Evolutionary conservation across 345 rosid species (phyloP), one percentile per base, ranked within the genome.

Genomic region (Populus davidiana): DNA sequence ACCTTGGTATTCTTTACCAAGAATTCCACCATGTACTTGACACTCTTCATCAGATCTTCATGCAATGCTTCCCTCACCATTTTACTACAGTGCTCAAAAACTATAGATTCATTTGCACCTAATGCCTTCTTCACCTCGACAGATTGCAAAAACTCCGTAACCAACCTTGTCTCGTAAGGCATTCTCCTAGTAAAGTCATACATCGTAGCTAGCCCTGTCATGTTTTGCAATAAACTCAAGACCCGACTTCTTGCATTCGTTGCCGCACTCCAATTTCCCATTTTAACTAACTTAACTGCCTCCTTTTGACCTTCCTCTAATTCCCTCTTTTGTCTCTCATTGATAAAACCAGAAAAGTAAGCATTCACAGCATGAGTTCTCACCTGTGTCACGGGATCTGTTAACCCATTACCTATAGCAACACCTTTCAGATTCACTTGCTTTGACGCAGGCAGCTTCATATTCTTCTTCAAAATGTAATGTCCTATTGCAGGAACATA

Each of bases 401-500:
- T 94, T 18, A 94, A 36, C 21, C 98, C 98, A 66, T 94, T 87
- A 38, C 98, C 98, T 2, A 92, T 92, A 0, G 92, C 96, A 2
- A 94, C 83, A 1, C 97, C 98, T 7, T 74, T 79, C 69, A 94
- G 75, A 70, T 92, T 89, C 44, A 92, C 82, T 67, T 73, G 77
- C 70, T 78, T 69, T 1, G 85, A 79, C 31, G 13, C 71, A 0
- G 81, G 81, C 77, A 84, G 68, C 44, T 20, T 73, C 70, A 20
- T 77, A 56, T 87, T 92, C 87, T 77, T 81, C 72, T 80, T 86
- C 78, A 91, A 79, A 72, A 90, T 91, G 29, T 91, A 86, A 75
- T 91, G 90, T 67, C 97, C 96, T n/a, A 92, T 86, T 12, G 98
- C 88, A 0, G 98, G 97, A 9, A 90, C 90, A 72, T 91, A 92